Base-by-base conservation (phyloP, 2,329 filamentous ascomycete genomes). In the Ascochyta fabae region DNA sequence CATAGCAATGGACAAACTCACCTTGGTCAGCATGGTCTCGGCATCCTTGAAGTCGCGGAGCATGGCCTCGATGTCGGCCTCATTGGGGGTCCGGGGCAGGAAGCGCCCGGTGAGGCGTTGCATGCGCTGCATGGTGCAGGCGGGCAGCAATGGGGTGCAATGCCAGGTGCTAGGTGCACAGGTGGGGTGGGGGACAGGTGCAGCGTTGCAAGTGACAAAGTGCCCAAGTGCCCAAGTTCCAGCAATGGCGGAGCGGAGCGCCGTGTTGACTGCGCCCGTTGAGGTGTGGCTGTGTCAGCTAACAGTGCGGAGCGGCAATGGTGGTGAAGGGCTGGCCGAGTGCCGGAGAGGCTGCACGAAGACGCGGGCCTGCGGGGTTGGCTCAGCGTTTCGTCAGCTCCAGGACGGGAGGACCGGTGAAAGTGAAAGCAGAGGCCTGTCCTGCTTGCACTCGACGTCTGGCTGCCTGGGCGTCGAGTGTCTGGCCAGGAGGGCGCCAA, bases 11-110 rank as follows among this genome's bases (percentile, higher is more conserved):
- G 52, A 48, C 47, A 45, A 27, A 67, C 78, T 54, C 79, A 92
- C 90, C 81, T 86, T 87, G 61, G 84, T 83, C 60, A 95, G 81
- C 71, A 93, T 84, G 63, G 84, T 85, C 73, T 95, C 89, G 24
- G 88, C 89, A 74, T 93, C 88, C 65, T 92, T 88, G 71, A 92
- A 95, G 69, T 95, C 91, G 65, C 86, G 88, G 53, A 96, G 79
- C 49, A 95, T 80, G 40, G 88, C 83, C 10, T 88, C 87, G 41
- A 94, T 87, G 70, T 91, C 88, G 62, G 88, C 88, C 71, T 91
- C 88, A 75, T 95, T 89, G 53, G 88, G 89, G 23, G 87, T 86
- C 59, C 87, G 84, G 69, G 85, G 86, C 77, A 86, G 83, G 70
- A 93, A 84, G 75, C 85, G 88, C 58, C 89, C 90, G 64, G 93